These are phyloP conservation scores for Monosporascus sp. DNA, from an alignment of 2,329 filamentous ascomycete species.

Conservation along the genomic window DNA sequence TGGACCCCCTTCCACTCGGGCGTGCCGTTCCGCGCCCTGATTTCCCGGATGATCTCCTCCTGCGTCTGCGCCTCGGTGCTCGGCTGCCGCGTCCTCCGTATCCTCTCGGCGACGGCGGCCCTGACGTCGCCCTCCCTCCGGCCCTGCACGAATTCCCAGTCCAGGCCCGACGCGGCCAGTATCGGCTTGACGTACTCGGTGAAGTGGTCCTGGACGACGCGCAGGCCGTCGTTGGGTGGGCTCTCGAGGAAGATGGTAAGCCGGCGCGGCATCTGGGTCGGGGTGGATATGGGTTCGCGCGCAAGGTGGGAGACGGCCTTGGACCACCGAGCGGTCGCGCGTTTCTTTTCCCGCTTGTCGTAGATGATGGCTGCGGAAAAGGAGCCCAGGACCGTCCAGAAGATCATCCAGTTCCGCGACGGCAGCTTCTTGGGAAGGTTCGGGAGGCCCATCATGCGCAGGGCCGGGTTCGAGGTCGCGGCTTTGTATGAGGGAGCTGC, in stretches of 20 bases:
- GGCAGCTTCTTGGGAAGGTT: constrained; percentile 78
- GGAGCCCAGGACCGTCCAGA: constrained; percentile 71
- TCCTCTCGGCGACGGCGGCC: constrained; percentile 78
- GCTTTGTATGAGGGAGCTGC: constrained; percentile 32
- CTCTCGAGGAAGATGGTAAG: constrained; percentile 81
- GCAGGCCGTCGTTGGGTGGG: constrained; percentile 80
- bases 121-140: constrained; percentile 88
- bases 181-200: constrained; percentile 94
- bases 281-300: constrained; percentile 61
- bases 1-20: constrained; percentile 65
- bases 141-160: constrained; percentile 95
- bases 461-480: constrained; percentile 60
- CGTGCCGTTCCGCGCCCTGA: constrained; percentile 62
- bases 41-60: constrained; percentile 55
- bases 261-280: constrained; percentile 71
- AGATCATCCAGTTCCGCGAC: constrained; percentile 97
- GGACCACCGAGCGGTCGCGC: constrained; percentile 80
- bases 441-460: constrained; percentile 78
- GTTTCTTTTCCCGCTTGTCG: constrained; percentile 85
- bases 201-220: constrained; percentile 88
- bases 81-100: constrained; percentile 63
- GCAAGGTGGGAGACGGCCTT: constrained; percentile 79
- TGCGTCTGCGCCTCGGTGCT: constrained; percentile 46
- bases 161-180: constrained; percentile 79
- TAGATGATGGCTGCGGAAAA: constrained; percentile 81